Conservation (phyloP, 495 filamentous ascomycete species). For the Xylaria flabelliformis region DNA sequence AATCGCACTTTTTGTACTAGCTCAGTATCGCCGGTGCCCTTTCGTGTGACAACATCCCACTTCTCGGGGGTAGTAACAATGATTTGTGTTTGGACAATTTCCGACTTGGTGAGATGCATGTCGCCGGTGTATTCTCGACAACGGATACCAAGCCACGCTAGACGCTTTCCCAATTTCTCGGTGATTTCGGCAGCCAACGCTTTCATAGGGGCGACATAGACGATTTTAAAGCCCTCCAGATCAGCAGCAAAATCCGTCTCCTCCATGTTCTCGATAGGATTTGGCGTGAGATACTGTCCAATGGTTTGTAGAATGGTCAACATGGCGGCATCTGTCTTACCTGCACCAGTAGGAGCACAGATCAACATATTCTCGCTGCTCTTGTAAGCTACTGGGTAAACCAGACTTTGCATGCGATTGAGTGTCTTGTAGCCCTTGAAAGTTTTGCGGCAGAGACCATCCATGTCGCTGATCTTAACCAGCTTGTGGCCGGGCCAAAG, state of each 20-base stretch:
- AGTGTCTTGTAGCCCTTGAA: slow-evolving; percentile 93
- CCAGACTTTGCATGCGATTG: slow-evolving; percentile 97
- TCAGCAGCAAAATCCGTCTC: slow-evolving; percentile 78
- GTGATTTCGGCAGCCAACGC: slow-evolving; percentile 96
- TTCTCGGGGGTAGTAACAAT: slow-evolving; percentile 99
- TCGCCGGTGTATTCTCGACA: slow-evolving; percentile 94
- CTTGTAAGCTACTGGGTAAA: slow-evolving; percentile 94
- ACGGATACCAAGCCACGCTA: slow-evolving; percentile 89
- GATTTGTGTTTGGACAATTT: slow-evolving; percentile 94
- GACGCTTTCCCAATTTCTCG: slow-evolving; percentile 89
- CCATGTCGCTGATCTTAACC: slow-evolving; percentile 79
- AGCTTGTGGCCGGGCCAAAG: slow-evolving; percentile 74
- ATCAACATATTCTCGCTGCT: slow-evolving; percentile 99
- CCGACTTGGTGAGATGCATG: slow-evolving; percentile 97
- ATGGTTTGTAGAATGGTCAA: slow-evolving; percentile 90
- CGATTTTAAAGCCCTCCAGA: slow-evolving; percentile 92
- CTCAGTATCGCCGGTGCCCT: slow-evolving; percentile 96
- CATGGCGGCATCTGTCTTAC: slow-evolving; percentile 99
- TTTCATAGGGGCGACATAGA: slow-evolving; percentile 99
- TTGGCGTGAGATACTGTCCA: slow-evolving; percentile 80
- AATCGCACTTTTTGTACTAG: slow-evolving; percentile 96
- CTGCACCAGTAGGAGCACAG: slow-evolving; percentile 95
- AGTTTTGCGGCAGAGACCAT: slow-evolving; percentile 86
- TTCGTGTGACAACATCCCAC: slow-evolving; percentile 98
- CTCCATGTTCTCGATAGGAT: slow-evolving; percentile 74